Percentiles rank a stretch among this genome's conserved stretches.
These are phyloP conservation scores for Ilyonectria mors-panacis DNA, from an alignment of 2,329 filamentous ascomycete species.

Conservation along the genomic window DNA sequence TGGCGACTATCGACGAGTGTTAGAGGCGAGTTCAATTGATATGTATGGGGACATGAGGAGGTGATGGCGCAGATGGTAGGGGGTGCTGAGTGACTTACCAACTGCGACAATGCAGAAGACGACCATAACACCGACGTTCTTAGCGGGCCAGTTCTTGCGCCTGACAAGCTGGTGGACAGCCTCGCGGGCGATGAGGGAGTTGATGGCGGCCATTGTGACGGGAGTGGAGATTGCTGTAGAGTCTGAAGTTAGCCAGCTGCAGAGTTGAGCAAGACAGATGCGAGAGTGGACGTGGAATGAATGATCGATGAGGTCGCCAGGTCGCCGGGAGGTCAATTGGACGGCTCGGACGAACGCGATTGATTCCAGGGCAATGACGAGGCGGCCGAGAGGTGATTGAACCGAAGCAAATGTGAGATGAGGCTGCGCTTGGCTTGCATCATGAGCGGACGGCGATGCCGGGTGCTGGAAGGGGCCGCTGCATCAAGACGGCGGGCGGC, in stretches of 20 bases:
- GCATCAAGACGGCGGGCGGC: conserved; percentile 16
- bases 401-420: conserved; percentile 6
- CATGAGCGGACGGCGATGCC: conserved; percentile 27
- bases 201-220: conserved; percentile 60
- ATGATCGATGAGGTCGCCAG: conserved; percentile 15
- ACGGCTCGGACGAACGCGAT: conserved; percentile 21
- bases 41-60: not conserved
- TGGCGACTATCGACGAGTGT: conserved; percentile 48
- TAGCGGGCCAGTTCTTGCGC: conserved; percentile 58
- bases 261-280: conserved; percentile 14
- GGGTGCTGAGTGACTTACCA: conserved; percentile 47
- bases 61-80: too few species aligned
- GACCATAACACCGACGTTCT: conserved; percentile 58
- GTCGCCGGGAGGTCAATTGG: conserved; percentile 31
- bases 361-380: conserved; percentile 29
- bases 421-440: conserved; percentile 31
- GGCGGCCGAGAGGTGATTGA: conserved; percentile 31
- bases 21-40: conserved; percentile 31
- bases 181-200: conserved; percentile 54
- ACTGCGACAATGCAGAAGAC: conserved; percentile 61
- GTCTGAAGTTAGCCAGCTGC: conserved; percentile 10
- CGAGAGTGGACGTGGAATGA: conserved; percentile 11
- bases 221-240: conserved; percentile 46
- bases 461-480: conserved; percentile 23
- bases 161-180: conserved; percentile 57